Evolutionary conservation across 208 protist genomes (phyloP).

Genomic region (Crithidia sp.): DNA sequence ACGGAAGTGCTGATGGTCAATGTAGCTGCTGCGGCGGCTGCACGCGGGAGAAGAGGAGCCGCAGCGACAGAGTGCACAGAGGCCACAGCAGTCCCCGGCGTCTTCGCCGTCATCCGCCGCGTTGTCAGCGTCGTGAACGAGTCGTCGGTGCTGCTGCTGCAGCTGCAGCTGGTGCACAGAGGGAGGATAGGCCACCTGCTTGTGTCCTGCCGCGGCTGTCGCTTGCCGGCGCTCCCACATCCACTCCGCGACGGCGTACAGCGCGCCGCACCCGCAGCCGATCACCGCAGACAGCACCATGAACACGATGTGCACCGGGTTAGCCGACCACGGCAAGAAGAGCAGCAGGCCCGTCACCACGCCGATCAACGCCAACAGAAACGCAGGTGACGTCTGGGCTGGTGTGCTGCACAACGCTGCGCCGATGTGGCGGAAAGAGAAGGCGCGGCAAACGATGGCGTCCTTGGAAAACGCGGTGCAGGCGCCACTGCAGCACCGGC

Average conservation of each 20-base stretch:
- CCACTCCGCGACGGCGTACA: conserved; percentile 39
- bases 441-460: conserved; percentile 10
- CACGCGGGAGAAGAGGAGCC: not conserved
- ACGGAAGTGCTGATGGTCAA: conserved; percentile 25
- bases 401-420: conserved; percentile 23
- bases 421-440: conserved; percentile 8
- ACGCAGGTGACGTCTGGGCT: conserved; percentile 21
- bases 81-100: not conserved
- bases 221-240: conserved; percentile 9
- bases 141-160: not conserved
- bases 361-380: conserved; percentile 37
- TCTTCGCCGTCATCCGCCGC: not conserved
- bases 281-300: conserved; percentile 53
- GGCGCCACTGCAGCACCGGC: conserved; percentile 10
- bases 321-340: conserved; percentile 76
- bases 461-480: not conserved
- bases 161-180: not conserved
- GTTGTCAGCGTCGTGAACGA: no score
- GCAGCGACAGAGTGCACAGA: not conserved
- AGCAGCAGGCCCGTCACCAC: conserved; percentile 63
- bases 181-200: not conserved
- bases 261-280: conserved; percentile 42
- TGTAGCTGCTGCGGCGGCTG: conserved; percentile 2
- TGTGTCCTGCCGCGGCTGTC: not conserved
- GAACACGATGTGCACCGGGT: conserved; percentile 69